A percentile compares a stretch with the other conserved stretches of the same genome.
phyloP scores from a whole-genome alignment of 1,284 basidiomycete genomes.

The Tilletiopsis washingtonensis region DNA sequence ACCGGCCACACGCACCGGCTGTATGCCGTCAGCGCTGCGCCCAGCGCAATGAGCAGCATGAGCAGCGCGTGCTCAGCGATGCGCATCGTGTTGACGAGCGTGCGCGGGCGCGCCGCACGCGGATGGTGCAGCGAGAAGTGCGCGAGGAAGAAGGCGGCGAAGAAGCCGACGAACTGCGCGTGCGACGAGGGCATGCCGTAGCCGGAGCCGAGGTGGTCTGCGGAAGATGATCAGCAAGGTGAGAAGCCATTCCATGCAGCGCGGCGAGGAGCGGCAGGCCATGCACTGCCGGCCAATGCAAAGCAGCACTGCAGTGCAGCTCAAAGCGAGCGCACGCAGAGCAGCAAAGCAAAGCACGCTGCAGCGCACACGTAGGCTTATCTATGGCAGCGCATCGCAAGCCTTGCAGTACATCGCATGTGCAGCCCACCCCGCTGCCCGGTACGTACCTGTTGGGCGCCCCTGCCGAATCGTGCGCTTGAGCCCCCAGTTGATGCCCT shows the following conservation, averaged over 20 bases:
- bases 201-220: constrained; percentile 61
- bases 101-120: constrained; percentile 52
- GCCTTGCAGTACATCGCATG: background rate
- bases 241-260: too few relatives aligned
- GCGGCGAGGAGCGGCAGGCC: too few relatives aligned
- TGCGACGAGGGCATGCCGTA: constrained; percentile 83
- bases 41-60: constrained; percentile 55
- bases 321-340: too few relatives aligned
- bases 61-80: constrained; percentile 46
- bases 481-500: constrained; percentile 63
- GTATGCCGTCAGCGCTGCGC: constrained; percentile 64
- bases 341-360: too few relatives aligned
- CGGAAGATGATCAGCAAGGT: too few relatives aligned
- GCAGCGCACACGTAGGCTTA: too few relatives aligned
- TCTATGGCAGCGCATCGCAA: too few relatives aligned
- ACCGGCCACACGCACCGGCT: constrained; percentile 52
- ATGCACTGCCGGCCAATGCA: too few relatives aligned
- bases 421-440: background rate
- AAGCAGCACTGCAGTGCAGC: too few relatives aligned
- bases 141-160: constrained; percentile 64
- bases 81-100: constrained; percentile 20
- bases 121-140: constrained; percentile 66
- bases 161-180: constrained; percentile 81
- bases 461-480: constrained; percentile 64
- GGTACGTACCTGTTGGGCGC: constrained; percentile 58